phyloP scores from a whole-genome alignment of 345 rosid genomes.

The Boechera stricta region DNA sequence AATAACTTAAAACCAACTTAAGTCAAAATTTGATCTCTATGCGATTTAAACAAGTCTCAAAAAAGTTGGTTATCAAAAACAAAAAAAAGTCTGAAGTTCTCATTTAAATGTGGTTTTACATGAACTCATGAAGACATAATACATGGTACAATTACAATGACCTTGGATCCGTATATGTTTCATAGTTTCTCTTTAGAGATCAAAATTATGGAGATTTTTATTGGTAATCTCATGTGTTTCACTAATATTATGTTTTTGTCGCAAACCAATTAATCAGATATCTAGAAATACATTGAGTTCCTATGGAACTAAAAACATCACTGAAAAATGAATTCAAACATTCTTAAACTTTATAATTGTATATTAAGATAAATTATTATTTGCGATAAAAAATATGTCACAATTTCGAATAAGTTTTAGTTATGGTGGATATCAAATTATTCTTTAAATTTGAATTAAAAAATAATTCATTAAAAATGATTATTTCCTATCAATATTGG shows the following conservation, averaged over 20 bases:
- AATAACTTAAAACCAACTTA: slow-evolving; percentile 11
- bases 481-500: too few relatives aligned
- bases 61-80: not conserved
- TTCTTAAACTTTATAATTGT: not conserved
- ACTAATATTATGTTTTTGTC: not conserved
- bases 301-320: not conserved
- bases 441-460: too few relatives aligned
- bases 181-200: not conserved
- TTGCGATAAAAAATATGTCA: too few relatives aligned
- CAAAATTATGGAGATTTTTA: not conserved
- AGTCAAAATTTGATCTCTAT: not conserved
- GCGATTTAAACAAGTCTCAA: not conserved
- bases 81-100: not conserved
- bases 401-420: too few relatives aligned
- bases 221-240: not conserved
- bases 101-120: not conserved
- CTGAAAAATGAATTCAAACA: not conserved
- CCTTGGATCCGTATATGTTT: not conserved
- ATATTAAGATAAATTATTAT: not conserved
- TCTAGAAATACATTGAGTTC: not conserved
- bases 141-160: not conserved
- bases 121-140: not conserved
- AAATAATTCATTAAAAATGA: too few relatives aligned
- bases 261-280: not conserved
- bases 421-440: too few relatives aligned